Conservation (phyloP, 2,329 filamentous ascomycete species). For the Aspergillus sp. region DNA sequence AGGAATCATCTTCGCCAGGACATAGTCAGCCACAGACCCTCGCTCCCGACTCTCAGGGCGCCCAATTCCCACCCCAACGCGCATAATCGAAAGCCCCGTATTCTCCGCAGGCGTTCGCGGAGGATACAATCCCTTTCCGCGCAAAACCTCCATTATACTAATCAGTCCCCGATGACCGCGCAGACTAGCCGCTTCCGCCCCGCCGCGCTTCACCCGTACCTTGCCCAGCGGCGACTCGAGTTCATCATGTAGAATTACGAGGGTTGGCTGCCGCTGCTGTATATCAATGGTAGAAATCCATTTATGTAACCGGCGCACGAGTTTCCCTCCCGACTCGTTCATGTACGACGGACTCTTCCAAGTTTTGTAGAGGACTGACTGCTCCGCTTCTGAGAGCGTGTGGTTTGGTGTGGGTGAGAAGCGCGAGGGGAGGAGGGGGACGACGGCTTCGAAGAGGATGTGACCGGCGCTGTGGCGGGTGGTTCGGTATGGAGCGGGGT, state of each 20-base stretch:
- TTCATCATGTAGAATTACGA: constrained; percentile 86
- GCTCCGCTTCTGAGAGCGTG: constrained; percentile 22
- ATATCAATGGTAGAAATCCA: constrained; percentile 18
- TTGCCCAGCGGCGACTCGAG: constrained; percentile 65
- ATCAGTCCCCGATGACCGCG: constrained; percentile 71
- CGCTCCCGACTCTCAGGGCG: constrained; percentile 63
- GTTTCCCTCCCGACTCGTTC: constrained; percentile 73
- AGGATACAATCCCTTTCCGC: constrained; percentile 30
- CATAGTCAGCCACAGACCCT: constrained; percentile 65
- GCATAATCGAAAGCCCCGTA: constrained; percentile 36
- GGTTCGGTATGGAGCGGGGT: constrained; percentile 64
- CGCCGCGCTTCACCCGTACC: constrained; percentile 58
- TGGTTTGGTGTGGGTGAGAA: constrained; percentile 41
- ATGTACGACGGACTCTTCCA: constrained; percentile 72
- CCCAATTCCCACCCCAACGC: constrained; percentile 83
- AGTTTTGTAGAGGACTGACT: constrained; percentile 24
- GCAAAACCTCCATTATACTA: constrained; percentile 54
- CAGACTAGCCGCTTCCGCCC: constrained; percentile 47
- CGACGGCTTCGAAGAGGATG: constrained; percentile 60
- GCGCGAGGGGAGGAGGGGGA: constrained; percentile 40
- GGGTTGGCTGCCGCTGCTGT: constrained; percentile 23
- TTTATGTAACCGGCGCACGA: constrained; percentile 57
- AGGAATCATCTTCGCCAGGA: constrained; percentile 60
- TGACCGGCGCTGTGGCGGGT: constrained; percentile 88
- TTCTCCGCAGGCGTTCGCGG: constrained; percentile 26